Conservation (phyloP, 345 rosid genomes). For the Gossypioides kirkii region DNA sequence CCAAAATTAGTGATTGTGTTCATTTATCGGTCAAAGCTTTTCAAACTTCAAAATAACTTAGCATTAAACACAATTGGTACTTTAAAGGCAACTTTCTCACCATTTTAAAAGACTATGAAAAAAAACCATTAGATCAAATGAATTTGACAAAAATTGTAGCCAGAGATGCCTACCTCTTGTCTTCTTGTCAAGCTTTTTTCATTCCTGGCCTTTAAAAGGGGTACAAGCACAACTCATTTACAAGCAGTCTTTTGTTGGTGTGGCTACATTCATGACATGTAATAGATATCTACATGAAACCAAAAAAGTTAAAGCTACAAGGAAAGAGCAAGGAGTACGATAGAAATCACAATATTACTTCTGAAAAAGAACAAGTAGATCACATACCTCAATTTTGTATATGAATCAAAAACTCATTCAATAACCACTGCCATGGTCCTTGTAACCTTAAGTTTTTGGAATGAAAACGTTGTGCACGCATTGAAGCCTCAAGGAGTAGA, state of each 20-base stretch:
- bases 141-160: background rate
- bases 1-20: background rate
- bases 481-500: slow-evolving; percentile 81
- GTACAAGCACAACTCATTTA: slow-evolving; percentile 70
- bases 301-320: background rate
- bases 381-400: slow-evolving; percentile 77
- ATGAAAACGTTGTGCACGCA: slow-evolving; percentile 68
- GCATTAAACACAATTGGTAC: background rate
- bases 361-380: background rate
- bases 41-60: background rate
- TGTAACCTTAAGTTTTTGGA: slow-evolving; percentile 61
- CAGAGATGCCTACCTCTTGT: slow-evolving; percentile 46
- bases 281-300: slow-evolving; percentile 60
- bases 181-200: slow-evolving; percentile 68
- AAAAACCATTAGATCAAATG: background rate
- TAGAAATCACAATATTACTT: background rate
- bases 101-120: background rate
- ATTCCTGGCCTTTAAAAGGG: slow-evolving; percentile 60
- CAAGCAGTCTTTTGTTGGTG: slow-evolving; percentile 88
- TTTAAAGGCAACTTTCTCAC: background rate
- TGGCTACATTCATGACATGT: slow-evolving; percentile 89
- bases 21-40: no score
- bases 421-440: slow-evolving; percentile 95
- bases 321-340: background rate
- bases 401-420: slow-evolving; percentile 82